Percentiles rank a stretch among this genome's conserved stretches.
These are phyloP conservation scores for Ricinus communis DNA, from an alignment of 345 rosid genomes.

Conservation along the genomic window DNA sequence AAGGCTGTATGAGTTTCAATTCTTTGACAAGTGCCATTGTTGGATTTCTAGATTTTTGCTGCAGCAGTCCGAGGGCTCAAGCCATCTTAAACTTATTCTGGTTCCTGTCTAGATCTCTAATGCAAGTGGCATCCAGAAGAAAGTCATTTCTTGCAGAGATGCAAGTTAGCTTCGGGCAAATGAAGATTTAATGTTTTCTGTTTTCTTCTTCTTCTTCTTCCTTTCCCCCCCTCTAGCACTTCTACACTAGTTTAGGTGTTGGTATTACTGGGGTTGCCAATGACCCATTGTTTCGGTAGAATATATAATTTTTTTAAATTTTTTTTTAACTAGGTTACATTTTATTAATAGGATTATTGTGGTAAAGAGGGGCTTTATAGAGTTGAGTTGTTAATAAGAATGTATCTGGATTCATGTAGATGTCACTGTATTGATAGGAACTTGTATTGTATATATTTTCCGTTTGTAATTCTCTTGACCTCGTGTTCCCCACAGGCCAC, in stretches of 20 bases:
- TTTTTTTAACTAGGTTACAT: background rate
- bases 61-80: constrained; percentile 44
- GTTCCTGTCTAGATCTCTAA: background rate
- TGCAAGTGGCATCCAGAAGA: background rate
- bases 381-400: background rate
- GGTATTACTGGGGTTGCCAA: background rate
- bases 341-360: background rate
- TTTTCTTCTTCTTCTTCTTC: background rate
- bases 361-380: background rate
- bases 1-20: background rate
- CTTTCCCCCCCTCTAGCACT: no score
- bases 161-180: background rate
- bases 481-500: no score
- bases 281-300: background rate
- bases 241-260: no score
- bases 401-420: background rate
- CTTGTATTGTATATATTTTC: no score
- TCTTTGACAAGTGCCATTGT: constrained; percentile 8
- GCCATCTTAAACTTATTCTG: constrained; percentile 13
- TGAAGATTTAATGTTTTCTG: background rate
- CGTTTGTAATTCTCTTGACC: no score
- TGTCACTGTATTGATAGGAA: no score
- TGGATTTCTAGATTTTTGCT: constrained; percentile 41
- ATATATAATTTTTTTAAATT: background rate
- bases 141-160: background rate